Evolutionary conservation across 2,329 filamentous ascomycete species (phyloP), one percentile per base, ranked within the genome.

Genomic region (Arthrobotrys entomopaga): DNA sequence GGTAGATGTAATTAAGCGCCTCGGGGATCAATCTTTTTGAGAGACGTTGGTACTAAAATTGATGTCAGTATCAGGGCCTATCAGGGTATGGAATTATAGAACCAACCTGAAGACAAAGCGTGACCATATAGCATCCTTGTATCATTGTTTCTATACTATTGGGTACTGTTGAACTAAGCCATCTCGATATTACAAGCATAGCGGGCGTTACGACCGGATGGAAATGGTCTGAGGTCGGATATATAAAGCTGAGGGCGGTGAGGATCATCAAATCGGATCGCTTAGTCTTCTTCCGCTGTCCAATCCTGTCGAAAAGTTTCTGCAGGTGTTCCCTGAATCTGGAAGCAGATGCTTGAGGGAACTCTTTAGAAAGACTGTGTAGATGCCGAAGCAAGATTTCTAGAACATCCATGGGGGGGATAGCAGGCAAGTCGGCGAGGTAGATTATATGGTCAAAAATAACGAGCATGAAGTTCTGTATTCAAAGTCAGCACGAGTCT

Each of bases 191-290:
- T n/a, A 89, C 87, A 3, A 97, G 87, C 82, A 92, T 90, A 0
- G 94, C 91, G 1, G 95, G 95, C 1, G 95, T 99, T 46, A 92
- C 90, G 40, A 98, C 92, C 78, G 95, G 90, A 79, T 99, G 95
- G 82, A 98, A 99, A 82, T 98, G 93, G 82, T 99, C 95, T 0
- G 93, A 97, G 0, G 95, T 97, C 3, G 95, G 93, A 79, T 96
- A 99, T 61, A 96, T 91, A 1, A 88, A 89, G 46, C 90, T 88
- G 72, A 97, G 87, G 0, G 92, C 93, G 0, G 92, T 93, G 40
- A 99, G 83, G n/a, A 96, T 83, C 20, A 93, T 83, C 19, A 99
- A 82, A 79, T 99, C 93, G 16, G 92, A 91, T 26, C 69, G 54
- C 20, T 60, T 66, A 2, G 63, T 63, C 24, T 56, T 67, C 59